phyloP scores from a whole-genome alignment of 345 rosid species.

The Sonneratia alba region DNA sequence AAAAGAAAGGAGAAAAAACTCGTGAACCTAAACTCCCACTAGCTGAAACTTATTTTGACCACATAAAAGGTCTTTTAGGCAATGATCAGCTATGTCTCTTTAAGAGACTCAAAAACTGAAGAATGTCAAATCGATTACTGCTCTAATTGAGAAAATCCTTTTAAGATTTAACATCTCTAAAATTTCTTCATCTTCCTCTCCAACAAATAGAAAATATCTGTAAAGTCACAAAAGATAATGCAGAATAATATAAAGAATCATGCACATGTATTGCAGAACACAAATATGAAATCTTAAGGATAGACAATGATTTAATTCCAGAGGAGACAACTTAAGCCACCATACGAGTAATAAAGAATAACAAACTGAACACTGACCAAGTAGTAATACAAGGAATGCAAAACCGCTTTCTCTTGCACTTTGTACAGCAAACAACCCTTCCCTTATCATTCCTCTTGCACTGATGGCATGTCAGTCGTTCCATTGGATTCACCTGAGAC shows the following conservation, averaged over 20 bases:
- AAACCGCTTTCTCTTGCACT: constrained; percentile 26
- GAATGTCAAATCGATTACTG: neutral
- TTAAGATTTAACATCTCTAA: neutral
- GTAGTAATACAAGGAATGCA: constrained; percentile 22
- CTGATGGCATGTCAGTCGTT: constrained; percentile 29
- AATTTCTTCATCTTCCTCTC: no score
- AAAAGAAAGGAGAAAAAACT: no score
- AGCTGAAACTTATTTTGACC: neutral
- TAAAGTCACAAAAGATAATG: no score
- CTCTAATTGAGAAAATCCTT: neutral
- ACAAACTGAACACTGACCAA: constrained; percentile 16
- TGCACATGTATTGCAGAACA: no score
- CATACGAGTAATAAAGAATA: neutral
- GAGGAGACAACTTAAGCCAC: neutral
- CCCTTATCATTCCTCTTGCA: constrained; percentile 39
- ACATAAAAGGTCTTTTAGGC: neutral
- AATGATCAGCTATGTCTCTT: neutral
- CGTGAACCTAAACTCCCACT: neutral
- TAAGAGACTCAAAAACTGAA: neutral
- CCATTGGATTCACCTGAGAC: constrained; percentile 12
- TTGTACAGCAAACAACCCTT: constrained; percentile 22
- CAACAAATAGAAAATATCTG: no score
- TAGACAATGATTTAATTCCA: no score
- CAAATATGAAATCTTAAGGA: no score
- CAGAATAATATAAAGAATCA: no score